These are phyloP conservation scores for Zychaea mexicana DNA, from an alignment of 371 early-diverging fungal genomes.

Conservation along the genomic window DNA sequence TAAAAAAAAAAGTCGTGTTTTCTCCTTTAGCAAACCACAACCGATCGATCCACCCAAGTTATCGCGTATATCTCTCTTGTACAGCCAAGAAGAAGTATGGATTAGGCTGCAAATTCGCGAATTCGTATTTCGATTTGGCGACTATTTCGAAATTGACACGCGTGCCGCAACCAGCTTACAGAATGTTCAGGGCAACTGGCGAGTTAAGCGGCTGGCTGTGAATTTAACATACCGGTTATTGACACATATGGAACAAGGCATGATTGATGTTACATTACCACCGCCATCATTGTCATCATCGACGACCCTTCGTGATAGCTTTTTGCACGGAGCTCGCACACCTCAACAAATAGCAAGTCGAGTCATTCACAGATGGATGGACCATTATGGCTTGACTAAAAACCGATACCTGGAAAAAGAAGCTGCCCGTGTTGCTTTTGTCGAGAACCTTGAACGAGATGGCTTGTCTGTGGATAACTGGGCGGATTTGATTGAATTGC, in stretches of 20 bases:
- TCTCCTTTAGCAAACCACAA: too few species aligned
- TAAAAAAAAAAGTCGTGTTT: neutral
- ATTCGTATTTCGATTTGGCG: conserved; percentile 44
- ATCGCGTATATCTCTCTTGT: too few species aligned
- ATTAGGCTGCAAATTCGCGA: conserved; percentile 47
- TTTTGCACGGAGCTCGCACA: neutral
- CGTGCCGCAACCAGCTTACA: conserved; percentile 26
- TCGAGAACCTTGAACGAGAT: conserved; percentile 15
- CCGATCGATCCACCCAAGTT: too few species aligned
- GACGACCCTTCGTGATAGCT: neutral
- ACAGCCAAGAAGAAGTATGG: conserved; percentile 45
- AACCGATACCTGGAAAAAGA: neutral
- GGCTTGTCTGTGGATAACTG: conserved; percentile 34
- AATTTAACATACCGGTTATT: neutral
- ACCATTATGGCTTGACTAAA: conserved; percentile 2
- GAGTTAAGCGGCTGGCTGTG: conserved; percentile 29
- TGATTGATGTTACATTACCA: neutral
- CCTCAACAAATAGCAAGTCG: neutral
- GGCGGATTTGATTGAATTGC: conserved; percentile 30
- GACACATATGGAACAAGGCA: conserved; percentile 4
- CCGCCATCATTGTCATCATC: neutral
- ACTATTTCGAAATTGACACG: conserved; percentile 28
- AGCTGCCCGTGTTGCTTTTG: conserved; percentile 16
- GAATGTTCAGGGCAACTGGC: conserved; percentile 49
- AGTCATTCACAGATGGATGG: conserved; percentile 4